phyloP scores from a whole-genome alignment of 176 grass and related monocot genomes.

The Microstegium vimineum region DNA sequence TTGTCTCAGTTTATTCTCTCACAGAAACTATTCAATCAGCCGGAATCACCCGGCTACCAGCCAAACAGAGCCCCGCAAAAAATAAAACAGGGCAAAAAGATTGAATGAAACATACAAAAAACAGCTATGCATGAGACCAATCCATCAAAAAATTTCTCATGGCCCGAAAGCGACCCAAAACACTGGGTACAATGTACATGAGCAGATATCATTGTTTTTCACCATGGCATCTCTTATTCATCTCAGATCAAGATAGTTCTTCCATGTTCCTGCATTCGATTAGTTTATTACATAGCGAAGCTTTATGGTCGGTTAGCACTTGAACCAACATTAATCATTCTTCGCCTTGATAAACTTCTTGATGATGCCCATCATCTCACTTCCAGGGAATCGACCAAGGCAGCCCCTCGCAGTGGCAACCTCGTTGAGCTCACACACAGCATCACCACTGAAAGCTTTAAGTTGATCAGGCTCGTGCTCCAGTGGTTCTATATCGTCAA shows the following conservation, averaged over 20 bases:
- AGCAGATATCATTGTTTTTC: background rate
- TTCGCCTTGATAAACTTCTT: constrained; percentile 85
- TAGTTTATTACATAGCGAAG: constrained; percentile 32
- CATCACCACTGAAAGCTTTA: constrained; percentile 59
- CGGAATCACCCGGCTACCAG: no score
- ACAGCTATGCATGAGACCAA: background rate
- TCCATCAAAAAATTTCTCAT: background rate
- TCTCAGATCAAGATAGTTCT: constrained; percentile 9
- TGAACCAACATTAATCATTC: constrained; percentile 43
- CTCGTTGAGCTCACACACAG: constrained; percentile 70
- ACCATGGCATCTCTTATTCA: constrained; percentile 22
- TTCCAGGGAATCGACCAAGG: constrained; percentile 88
- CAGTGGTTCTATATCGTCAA: constrained; percentile 8
- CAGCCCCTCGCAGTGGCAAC: constrained; percentile 66
- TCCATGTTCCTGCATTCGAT: background rate
- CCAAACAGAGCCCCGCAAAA: background rate
- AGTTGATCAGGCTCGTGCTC: background rate
- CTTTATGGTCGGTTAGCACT: constrained; percentile 18
- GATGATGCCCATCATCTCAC: constrained; percentile 96
- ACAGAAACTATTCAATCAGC: no score
- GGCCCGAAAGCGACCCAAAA: background rate
- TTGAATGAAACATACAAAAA: no score
- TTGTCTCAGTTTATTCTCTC: no score
- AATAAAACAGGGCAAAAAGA: background rate
- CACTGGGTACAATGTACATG: background rate